A percentile compares a stretch with the other conserved stretches of the same genome.
These are phyloP conservation scores for Claviceps humidiphila DNA, from an alignment of 2,329 filamentous ascomycete genomes.

Conservation along the genomic window DNA sequence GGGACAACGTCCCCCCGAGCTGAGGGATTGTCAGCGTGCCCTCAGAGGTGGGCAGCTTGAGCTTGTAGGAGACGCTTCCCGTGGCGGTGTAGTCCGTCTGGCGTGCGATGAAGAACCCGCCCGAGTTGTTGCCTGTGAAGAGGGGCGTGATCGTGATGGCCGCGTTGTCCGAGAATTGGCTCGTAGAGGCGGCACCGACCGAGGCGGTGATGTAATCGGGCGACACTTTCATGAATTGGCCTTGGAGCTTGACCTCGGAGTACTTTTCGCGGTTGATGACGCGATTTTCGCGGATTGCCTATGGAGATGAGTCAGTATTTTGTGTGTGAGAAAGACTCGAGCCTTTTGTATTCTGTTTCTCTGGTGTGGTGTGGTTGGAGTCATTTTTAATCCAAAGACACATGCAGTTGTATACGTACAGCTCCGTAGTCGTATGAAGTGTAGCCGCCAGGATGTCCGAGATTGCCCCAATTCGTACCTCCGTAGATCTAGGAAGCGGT, in stretches of 20 bases:
- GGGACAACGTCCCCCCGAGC: constrained; percentile 38
- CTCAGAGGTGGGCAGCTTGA: constrained; percentile 47
- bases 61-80: constrained; percentile 44
- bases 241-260: constrained; percentile 63
- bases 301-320: background rate
- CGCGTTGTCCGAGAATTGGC: constrained; percentile 36
- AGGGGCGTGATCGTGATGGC: constrained; percentile 50
- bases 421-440: constrained; percentile 44
- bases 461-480: constrained; percentile 74
- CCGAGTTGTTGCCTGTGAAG: constrained; percentile 38
- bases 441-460: constrained; percentile 55
- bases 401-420: constrained; percentile 12
- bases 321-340: constrained; percentile 9
- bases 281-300: constrained; percentile 53
- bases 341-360: background rate
- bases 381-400: constrained; percentile 6
- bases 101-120: constrained; percentile 52
- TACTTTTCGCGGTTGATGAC: constrained; percentile 62
- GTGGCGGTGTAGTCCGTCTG: constrained; percentile 52
- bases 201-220: constrained; percentile 52
- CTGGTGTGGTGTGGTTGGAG: background rate
- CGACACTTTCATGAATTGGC: constrained; percentile 61
- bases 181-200: constrained; percentile 35
- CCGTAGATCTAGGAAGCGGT: constrained; percentile 41
- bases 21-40: constrained; percentile 46